Evolutionary conservation across 495 filamentous ascomycete genomes (phyloP), one percentile per base, ranked within the genome.

Genomic region (Pyronema omphalodes): DNA sequence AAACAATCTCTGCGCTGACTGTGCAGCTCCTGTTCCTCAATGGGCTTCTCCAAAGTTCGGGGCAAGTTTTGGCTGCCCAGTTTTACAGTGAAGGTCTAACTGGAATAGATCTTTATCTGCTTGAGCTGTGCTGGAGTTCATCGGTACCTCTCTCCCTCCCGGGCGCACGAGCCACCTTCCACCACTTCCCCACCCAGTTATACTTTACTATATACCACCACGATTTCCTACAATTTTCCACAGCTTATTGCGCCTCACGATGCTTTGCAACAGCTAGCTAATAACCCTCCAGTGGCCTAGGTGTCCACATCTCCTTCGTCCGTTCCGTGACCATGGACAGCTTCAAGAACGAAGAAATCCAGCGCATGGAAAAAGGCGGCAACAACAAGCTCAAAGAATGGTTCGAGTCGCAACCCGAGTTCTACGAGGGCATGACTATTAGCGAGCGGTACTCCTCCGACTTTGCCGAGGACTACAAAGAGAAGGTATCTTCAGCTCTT

Each of bases 251-350:
- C 17, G 23, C 9, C 3, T n/a, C 9, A n/a, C 17, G 44, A 47
- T 9, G 9, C 39, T 41, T 41, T 41, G 17, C 12, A 3, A 46
- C 29, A 29, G 23, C 23, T 29, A 29, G 23, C 23, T 29, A 29
- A 29, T 29, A 29, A 1, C 23, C 23, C 23, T 5, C 23, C 23
- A 62, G 60, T 59, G 84, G 86, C 3, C 77, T 98, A 12, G 91
- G 91, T 51, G 91, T 98, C 29, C 91, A 98, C 72, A 94, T 98
- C 64, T 94, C 87, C 64, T 98, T 98, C 70, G 86, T 98, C 52
- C 83, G 91, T 57, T 85, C 79, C 55, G 86, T 96, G 58, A 93
- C 84, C 45, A 98, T 98, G 91, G 91, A 98, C 73, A 83, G 84
- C 54, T 95, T 98, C 72, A 98, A 98, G 41, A 37, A 55, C 14